Evolutionary conservation across 2,329 filamentous ascomycete species (phyloP), one percentile per base, ranked within the genome.

Genomic region (Raffaelea arxii): DNA sequence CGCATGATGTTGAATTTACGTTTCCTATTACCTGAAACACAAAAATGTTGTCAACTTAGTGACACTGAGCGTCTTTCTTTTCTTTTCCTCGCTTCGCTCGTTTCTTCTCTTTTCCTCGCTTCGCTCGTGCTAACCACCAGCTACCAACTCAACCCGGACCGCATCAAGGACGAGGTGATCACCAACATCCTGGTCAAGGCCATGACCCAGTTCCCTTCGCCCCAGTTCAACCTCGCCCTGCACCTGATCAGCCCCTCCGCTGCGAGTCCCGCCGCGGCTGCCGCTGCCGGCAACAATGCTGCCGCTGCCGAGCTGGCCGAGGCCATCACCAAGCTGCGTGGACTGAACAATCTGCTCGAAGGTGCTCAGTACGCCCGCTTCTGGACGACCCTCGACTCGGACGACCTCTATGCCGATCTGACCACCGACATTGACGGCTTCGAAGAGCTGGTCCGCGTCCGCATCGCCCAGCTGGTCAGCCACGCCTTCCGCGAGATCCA

Each of bases 61-160:
- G n/a, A n/a, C n/a, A n/a, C n/a, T n/a, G n/a, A n/a, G n/a, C n/a
- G n/a, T n/a, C 7, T 4, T 24, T 22, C 30, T 37, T n/a, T 25
- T 25, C 36, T 19, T 21, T 38, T 22, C 25, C 22, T 21, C n/a
- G n/a, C n/a, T n/a, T n/a, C n/a, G n/a, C n/a, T n/a, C n/a, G n/a
- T n/a, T n/a, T n/a, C n/a, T n/a, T 32, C 3, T 37, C 12, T 49
- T 32, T 22, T 24, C 21, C 38, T 37, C n/a, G 22, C 3, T 14
- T 18, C 36, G 7, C 25, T 24, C 16, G 7, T 19, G 32, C 44
- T 14, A 25, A 40, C 21, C 23, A 18, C 51, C 58, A 98, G 92
- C 55, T 98, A 98, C 78, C 94, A 98, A 74, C 95, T 98, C 73
- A 98, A 98, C 80, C 92, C 92, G 44, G 90, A 97, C 74, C 87